Base-by-base conservation (phyloP, 768 basidiomycete genomes). In the Hygrocybe coccinea region DNA sequence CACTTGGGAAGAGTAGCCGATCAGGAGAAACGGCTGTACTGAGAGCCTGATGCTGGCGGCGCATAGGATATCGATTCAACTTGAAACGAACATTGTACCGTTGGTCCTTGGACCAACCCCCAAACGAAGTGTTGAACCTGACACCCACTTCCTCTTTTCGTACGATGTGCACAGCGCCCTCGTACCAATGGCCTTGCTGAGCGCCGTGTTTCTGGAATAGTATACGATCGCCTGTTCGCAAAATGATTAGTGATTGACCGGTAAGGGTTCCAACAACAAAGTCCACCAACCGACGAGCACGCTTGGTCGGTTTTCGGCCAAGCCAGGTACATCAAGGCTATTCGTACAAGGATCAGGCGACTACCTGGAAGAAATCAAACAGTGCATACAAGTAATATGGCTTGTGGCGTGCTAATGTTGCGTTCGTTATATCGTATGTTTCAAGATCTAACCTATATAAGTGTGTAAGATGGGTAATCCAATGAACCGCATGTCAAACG, bases 41-140 rank as follows among this genome's bases (percentile, higher is more conserved):
- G 50, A 86, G 63, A 0, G 83, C 85, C 55, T 80, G 77, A 62
- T 86, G 83, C 64, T 85, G 83, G 0, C 85, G 72, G 17, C 78
- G 76, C 7, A 83, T 54, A 1, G 82, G 77, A 57, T 78, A 72
- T 1, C 84, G 77, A 60, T 80, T 84, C 7, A 86, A 65, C 58
- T 77, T 78, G 68, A 86, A 86, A 0, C 78, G 76, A 19, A 85
- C 74, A 22, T 76, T 72, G 64, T 77, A 85, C 0, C 51, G 67
- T 37, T 75, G 70, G 3, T 71, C 70, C 8, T 66, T 54, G 1
- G 62, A 58, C 62, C 66, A 71, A 5, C 64, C 67, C 19, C 58
- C 58, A 65, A 86, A 87, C 3, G 72, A 71, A 0, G 58, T 44
- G 43, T 76, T 68, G 59, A 86, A 82, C 14, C 73, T 68, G 0